These are phyloP conservation scores for Vigna nakashimae DNA, from an alignment of 306 rosid genomes.

Conservation along the genomic window DNA sequence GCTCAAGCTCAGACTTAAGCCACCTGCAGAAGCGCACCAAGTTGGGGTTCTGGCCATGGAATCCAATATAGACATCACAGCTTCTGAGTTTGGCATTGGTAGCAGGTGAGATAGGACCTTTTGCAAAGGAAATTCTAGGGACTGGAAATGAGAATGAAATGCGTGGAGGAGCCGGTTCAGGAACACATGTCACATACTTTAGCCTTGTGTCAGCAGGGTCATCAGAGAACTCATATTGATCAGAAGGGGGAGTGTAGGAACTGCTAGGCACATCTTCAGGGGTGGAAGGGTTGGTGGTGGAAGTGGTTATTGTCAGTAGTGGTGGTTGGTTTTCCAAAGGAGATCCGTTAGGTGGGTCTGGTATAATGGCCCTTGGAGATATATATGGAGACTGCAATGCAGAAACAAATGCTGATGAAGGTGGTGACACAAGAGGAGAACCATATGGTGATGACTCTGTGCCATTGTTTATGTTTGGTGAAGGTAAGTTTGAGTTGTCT, in stretches of 20 bases:
- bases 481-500: slow-evolving; percentile 50
- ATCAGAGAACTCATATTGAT: slow-evolving; percentile 78
- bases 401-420: slow-evolving; percentile 95
- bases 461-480: slow-evolving; percentile 58
- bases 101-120: slow-evolving; percentile 69
- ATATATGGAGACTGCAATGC: slow-evolving; percentile 92
- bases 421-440: slow-evolving; percentile 87
- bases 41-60: slow-evolving; percentile 71
- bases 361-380: slow-evolving; percentile 74
- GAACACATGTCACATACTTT: slow-evolving; percentile 59
- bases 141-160: slow-evolving; percentile 87
- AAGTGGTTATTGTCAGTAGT: slow-evolving; percentile 12
- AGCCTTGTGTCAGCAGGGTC: slow-evolving; percentile 57
- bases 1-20: slow-evolving; percentile 91
- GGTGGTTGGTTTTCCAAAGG: slow-evolving; percentile 37
- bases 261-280: slow-evolving; percentile 83
- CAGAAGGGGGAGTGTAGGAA: slow-evolving; percentile 92
- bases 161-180: slow-evolving; percentile 65
- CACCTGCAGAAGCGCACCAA: slow-evolving; percentile 79
- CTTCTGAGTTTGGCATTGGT: slow-evolving; percentile 67
- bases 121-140: slow-evolving; percentile 77
- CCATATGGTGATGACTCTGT: slow-evolving; percentile 66
- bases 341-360: slow-evolving; percentile 27
- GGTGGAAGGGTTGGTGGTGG: slow-evolving; percentile 47
- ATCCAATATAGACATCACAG: slow-evolving; percentile 88